A percentile compares a stretch with the other conserved stretches of the same genome.
Evolutionary conservation across 176 grass and related monocot genomes (phyloP).

Genomic region (Tuctoria greenei): DNA sequence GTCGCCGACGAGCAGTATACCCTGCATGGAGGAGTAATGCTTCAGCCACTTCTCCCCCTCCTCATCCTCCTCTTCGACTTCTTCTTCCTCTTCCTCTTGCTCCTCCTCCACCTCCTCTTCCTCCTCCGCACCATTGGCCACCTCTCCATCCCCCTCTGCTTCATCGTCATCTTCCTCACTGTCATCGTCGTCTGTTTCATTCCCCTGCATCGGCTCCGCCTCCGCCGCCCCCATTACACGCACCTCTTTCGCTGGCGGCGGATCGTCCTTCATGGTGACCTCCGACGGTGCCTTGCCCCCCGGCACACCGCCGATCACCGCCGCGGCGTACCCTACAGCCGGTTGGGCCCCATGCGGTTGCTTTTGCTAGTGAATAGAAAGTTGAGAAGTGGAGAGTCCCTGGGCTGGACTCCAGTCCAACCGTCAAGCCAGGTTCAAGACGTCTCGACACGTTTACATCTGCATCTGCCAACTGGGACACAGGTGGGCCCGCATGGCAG

Average conservation of each 20-base stretch:
- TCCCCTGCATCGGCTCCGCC: not conserved
- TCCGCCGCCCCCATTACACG: not conserved
- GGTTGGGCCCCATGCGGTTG: not conserved
- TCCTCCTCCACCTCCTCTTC: not conserved
- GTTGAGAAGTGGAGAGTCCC: not conserved
- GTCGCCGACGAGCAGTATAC: constrained; percentile 56
- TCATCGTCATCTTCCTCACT: not conserved
- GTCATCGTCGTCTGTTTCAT: not conserved
- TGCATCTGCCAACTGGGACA: no score
- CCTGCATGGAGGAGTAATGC: constrained; percentile 43
- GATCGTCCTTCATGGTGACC: not conserved
- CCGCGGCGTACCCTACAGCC: not conserved
- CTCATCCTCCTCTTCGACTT: not conserved
- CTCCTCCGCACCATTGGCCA: not conserved
- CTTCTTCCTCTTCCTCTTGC: no score
- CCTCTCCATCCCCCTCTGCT: not conserved
- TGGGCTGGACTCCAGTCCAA: not conserved
- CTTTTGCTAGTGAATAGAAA: not conserved
- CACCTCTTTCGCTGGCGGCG: not conserved
- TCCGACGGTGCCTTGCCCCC: not conserved
- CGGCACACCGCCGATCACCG: not conserved
- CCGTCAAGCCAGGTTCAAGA: not conserved
- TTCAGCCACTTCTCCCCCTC: constrained; percentile 44
- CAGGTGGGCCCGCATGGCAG: no score
- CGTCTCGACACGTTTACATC: not conserved